phyloP scores from a whole-genome alignment of 768 basidiomycete species.

The Ramaria rubella region DNA sequence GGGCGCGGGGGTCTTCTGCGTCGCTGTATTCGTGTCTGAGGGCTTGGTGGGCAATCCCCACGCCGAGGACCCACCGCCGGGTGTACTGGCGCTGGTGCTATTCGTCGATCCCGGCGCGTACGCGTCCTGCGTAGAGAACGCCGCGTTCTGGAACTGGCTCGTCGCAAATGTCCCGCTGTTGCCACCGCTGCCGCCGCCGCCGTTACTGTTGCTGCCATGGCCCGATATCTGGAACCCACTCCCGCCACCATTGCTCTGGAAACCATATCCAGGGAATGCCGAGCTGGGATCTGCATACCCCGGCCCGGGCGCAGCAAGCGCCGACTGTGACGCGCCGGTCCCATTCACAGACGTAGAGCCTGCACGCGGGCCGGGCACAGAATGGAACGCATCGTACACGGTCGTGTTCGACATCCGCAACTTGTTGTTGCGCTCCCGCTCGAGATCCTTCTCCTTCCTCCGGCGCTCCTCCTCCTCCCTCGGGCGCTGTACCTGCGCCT shows the following conservation, averaged over 20 bases:
- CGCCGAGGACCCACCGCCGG: background rate
- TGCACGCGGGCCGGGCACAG: slow-evolving; percentile 33
- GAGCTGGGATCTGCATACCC: background rate
- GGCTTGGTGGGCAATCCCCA: slow-evolving; percentile 8
- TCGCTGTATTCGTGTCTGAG: background rate
- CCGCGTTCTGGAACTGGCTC: background rate
- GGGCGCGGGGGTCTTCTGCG: background rate
- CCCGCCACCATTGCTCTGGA: background rate
- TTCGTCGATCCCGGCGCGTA: background rate
- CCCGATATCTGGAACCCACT: background rate
- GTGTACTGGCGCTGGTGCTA: background rate
- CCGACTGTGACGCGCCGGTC: background rate
- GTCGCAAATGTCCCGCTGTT: background rate
- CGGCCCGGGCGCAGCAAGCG: background rate
- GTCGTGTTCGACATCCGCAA: slow-evolving; percentile 37
- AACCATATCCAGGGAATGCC: background rate
- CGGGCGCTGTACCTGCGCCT: slow-evolving; percentile 40
- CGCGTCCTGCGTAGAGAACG: background rate
- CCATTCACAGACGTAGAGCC: slow-evolving; percentile 27
- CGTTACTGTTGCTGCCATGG: background rate
- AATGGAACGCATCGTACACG: slow-evolving; percentile 77
- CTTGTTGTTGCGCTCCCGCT: slow-evolving; percentile 21
- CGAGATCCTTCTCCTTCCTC: slow-evolving; percentile 31
- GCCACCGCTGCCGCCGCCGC: background rate
- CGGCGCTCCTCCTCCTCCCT: slow-evolving; percentile 11